Percentiles rank a stretch among this genome's conserved stretches.
These are phyloP conservation scores for Priceomyces castillae DNA, from an alignment of 805 yeast genomes.

Conservation along the genomic window DNA sequence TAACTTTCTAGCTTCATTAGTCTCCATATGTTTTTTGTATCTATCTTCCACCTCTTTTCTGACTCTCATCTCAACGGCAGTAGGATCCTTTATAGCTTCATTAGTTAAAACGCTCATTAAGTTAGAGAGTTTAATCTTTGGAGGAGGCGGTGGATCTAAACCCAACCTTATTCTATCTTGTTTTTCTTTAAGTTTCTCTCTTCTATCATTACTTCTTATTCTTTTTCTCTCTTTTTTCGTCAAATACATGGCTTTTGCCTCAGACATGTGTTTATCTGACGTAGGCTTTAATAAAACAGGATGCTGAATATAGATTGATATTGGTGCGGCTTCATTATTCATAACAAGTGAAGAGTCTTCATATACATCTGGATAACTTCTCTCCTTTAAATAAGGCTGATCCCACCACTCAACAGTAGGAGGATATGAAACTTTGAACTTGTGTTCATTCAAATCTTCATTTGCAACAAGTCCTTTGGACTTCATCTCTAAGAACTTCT, in stretches of 20 bases:
- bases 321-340: conserved; percentile 44
- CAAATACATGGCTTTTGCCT: conserved; percentile 50
- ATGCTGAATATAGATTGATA: conserved; percentile 75
- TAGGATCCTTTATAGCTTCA: conserved; percentile 86
- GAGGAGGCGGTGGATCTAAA: conserved; percentile 81
- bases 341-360: conserved; percentile 26
- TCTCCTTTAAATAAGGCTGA: conserved; percentile 45
- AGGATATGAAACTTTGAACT: conserved; percentile 47
- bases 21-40: conserved; percentile 51
- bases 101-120: conserved; percentile 83
- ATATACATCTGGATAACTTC: conserved; percentile 34
- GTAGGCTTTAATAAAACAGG: conserved; percentile 67
- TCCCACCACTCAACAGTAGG: conserved; percentile 94
- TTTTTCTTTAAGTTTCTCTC: conserved; percentile 58
- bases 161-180: conserved; percentile 82
- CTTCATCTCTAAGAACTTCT: conserved; percentile 25
- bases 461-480: conserved; percentile 52
- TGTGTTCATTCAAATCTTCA: conserved; percentile 52
- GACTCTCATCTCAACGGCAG: conserved; percentile 75
- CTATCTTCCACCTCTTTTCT: conserved; percentile 66
- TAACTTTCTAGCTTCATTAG: conserved; percentile 61
- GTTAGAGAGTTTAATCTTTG: conserved; percentile 81
- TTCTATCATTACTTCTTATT: conserved; percentile 67
- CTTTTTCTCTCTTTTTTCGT: conserved; percentile 78
- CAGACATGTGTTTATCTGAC: conserved; percentile 47